Evolutionary conservation across 1,284 basidiomycete genomes (phyloP), one percentile per base, ranked within the genome.

Genomic region (Pseudozyma flocculosa): DNA sequence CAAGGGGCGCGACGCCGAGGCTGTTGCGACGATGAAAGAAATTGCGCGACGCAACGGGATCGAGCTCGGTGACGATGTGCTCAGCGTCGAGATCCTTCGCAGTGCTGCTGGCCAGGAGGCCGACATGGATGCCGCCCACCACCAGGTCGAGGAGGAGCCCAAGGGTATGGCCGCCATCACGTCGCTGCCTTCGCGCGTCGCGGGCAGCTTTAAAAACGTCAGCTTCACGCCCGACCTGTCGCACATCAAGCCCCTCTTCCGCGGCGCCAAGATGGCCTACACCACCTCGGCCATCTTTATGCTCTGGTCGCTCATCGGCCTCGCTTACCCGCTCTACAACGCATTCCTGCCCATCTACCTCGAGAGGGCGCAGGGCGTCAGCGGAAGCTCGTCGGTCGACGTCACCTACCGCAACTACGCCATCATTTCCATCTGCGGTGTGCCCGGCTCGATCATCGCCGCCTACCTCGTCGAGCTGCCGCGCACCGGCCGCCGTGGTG

Each of bases 301-400:
- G 3, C 58, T 76, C 9, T 78, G 76, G 76, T 59, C 60, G 19
- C 52, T 78, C n/a, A 78, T 78, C 40, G 75, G 75, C 47, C 54
- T 75, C 26, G 73, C 70, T n/a, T 78, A 78, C 54, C 75, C 75
- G 21, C 68, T 78, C 21, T 78, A 70, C 67, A 78, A 78, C 48
- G 70, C 75, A 2, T 78, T 78, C 62, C 45, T 78, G 45, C 63
- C 75, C 43, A 56, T 74, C 45, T 76, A 75, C 45, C 68, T 78
- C 11, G 39, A 50, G 17, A 26, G 55, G 17, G 54, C 63, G 3
- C 63, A 61, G 30, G 54, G 56, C 15, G 48, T 54, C 19, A 26
- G 29, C 4, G 64, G 53, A 22, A 36, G 37, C 3, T 50, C 49
- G 4, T 58, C 47, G 2, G 55, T 53, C 34, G 21, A 57, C 39